Evolutionary conservation across 345 rosid species (phyloP).

Genomic region (Populus deltoides): DNA sequence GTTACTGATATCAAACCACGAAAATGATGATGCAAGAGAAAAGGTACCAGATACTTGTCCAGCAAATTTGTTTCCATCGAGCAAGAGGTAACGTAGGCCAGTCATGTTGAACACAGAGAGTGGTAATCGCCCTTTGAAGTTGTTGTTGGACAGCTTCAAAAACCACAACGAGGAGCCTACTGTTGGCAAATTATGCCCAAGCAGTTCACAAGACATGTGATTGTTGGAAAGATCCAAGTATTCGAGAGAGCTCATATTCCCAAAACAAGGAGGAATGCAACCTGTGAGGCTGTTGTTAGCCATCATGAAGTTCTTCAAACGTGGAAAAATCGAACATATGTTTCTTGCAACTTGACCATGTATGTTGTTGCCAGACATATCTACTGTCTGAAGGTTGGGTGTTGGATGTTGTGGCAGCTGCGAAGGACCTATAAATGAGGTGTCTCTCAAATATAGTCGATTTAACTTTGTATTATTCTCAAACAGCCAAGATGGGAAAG

Average conservation of each 20-base stretch:
- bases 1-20: not conserved
- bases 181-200: not conserved
- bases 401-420: not conserved
- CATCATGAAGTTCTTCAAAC: not conserved
- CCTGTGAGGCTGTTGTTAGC: conserved; percentile 13
- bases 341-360: conserved; percentile 2
- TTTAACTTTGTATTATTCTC: conserved; percentile 21
- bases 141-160: not conserved
- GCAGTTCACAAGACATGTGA: not conserved
- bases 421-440: not conserved
- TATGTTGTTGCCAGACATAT: conserved; percentile 4
- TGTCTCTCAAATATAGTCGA: rapidly evolving
- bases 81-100: not conserved
- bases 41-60: not conserved
- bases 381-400: not conserved
- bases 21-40: not conserved
- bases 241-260: not conserved
- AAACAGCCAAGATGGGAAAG: conserved; percentile 27
- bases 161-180: rapidly evolving
- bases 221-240: conserved; percentile 22
- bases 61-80: not conserved
- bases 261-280: conserved; percentile 18
- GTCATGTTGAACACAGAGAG: not conserved
- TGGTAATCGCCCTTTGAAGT: not conserved
- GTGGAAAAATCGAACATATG: conserved; percentile 3